Base-by-base conservation (phyloP, 2,329 filamentous ascomycete genomes). In the Alternaria angustiovoidea region DNA sequence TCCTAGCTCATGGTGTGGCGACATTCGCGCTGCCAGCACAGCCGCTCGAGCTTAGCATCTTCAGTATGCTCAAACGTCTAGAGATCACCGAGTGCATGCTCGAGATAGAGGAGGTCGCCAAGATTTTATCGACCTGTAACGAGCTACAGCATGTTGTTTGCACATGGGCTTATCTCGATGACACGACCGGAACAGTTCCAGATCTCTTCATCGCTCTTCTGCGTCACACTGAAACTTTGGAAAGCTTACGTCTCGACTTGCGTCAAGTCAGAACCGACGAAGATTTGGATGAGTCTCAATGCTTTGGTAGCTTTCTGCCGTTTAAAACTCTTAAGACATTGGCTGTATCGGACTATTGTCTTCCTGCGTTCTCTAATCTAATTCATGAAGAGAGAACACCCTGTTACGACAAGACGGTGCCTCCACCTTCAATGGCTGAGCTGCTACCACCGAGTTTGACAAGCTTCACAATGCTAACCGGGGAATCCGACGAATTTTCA, bases 111-210 rank as follows among this genome's bases (percentile, higher is more conserved):
- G 52, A 67, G 5, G 30, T 74, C 1, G 41, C 51, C 2, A 11
- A 58, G 0, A 9, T 74, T 1, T 39, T 64, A 6, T 32, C 16
- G 7, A 57, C 52, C 1, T 75, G 70, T 47, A 36, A 64, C 0
- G 51, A 53, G 2, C 39, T 76, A 5, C 63, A 57, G 32, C 63
- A 72, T 18, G 63, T 76, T 20, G 46, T 49, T 5, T 74, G 67
- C 42, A 51, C 53, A 12, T 76, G 73, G 74, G 48, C 59, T 1
- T 67, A 22, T 8, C 39, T 65, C 1, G 20, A 64, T 12, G n/a
- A 16, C 7, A 7, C 14, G 3, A 11, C n/a, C 2, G 30, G 46
- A 5, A 34, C 55, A 3, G 41, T 63, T 2, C 57, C 55, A 2
- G 47, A 62, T 41, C 55, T 74, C 5, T 59, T 52, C 16, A 7